Base-by-base conservation (phyloP, 345 rosid genomes). In the Iberis pinnata region DNA sequence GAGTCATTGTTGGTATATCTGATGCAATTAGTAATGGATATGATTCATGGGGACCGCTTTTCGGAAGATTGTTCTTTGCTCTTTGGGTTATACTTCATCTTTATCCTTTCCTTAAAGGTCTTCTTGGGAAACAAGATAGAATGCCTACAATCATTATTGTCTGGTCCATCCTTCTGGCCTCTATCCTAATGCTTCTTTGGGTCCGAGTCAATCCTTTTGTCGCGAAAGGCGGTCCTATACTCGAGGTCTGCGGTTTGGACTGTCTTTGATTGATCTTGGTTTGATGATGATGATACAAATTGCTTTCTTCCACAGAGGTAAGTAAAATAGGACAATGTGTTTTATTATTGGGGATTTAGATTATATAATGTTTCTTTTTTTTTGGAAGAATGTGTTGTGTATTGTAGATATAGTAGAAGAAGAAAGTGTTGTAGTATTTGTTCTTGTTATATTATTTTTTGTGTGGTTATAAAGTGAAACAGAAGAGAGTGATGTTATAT, bases 141-240 rank as follows among this genome's bases (percentile, higher is more conserved):
- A 78, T 83, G 44, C 84, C 94, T 6, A 79, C 84, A 0, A 79
- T 84, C 33, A 72, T 84, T 39, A 56, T 84, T 24, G 79, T 84
- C 44, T 81, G 94, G 94, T 84, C 94, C 11, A 70, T 79, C 58
- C 64, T 84, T 64, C 77, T 81, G 2, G 82, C 84, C 29, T 79
- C 88, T 12, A 79, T 81, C 65, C 75, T 81, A 68, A 81, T 86
- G 17, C 73, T 79, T 31, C 49, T 81, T 71, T 84, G 94, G 88
- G 82, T 74, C 26, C 60, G 79, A 31, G 54, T 81, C 31, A 78
- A 81, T 55, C 84, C 86, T 0, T 81, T 84, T 67, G 58, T 79
- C 56, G 64, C 79, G 12, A 71, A 71, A 58, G 67, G 75, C 0
- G 86, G 74, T 16, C 84, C 84, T 4, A 16, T 63, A 36, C 76